Base-by-base conservation (phyloP, 2,329 filamentous ascomycete genomes). In the Fusarium sp. region DNA sequence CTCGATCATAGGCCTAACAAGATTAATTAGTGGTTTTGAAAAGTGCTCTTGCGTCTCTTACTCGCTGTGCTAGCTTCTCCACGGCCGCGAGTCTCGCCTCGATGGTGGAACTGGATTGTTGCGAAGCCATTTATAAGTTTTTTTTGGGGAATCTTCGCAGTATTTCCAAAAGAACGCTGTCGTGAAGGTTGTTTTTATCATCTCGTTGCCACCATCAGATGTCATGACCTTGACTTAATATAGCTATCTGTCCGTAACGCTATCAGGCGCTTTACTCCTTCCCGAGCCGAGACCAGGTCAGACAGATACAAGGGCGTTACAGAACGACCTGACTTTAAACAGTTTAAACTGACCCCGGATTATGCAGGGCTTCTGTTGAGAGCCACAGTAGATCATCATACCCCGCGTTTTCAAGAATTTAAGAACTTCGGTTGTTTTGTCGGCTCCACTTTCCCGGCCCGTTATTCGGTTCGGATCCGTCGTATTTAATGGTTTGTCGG, bases 21-120 rank as follows among this genome's bases (percentile, higher is more conserved):
- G 1, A 3, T 35, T 2, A 47, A 13, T 22, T 1, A 10, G 3
- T 4, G 3, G 0, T 3, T 18, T 18, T 2, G 11, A 8, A 18
- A 7, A 14, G 2, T 0, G 2, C 10, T 10, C 2, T 3, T 0
- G 7, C 1, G 0, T 18, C 3, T 2, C 39, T 35, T 35, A 47
- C 55, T 7, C 55, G 39, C 5, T 57, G 39, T 26, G 55, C 55
- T 5, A 57, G 14, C 39, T n/a, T 57, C n/a, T 47, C 55, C 2
- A 33, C 55, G 1, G 39, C 39, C 0, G 33, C 10, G 22, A 57
- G 39, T n/a, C 55, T 47, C 3, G 31, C 31, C n/a, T 47, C 55
- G 1, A n/a, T 0, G 2, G 39, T 15, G 7, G 31, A 17, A 22
- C 20, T 12, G 22, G 39, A 57, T 4, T 26, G 3, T 5, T n/a